These are phyloP conservation scores for Amauroascus niger DNA, from an alignment of 2,329 filamentous ascomycete species.

Conservation along the genomic window DNA sequence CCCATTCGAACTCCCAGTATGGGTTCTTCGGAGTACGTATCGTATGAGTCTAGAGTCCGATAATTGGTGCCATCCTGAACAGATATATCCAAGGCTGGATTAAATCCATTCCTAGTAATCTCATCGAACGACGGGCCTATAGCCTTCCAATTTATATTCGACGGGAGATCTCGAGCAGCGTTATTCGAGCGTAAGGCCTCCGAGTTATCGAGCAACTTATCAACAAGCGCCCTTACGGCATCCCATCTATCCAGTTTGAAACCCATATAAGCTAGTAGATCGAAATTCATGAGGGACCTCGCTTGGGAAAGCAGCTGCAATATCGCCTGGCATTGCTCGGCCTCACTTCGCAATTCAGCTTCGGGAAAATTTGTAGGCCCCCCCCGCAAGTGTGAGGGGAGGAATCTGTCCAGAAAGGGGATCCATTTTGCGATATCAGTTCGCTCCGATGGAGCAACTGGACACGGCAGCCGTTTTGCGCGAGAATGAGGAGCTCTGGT, in stretches of 20 bases:
- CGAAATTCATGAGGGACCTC: slow-evolving; percentile 22
- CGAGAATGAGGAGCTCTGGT: slow-evolving; percentile 4
- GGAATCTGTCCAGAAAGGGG: slow-evolving; percentile 26
- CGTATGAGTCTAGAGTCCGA: slow-evolving; percentile 9
- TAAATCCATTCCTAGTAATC: slow-evolving; percentile 19
- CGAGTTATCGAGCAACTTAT: slow-evolving; percentile 32
- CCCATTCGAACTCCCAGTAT: slow-evolving; percentile 13
- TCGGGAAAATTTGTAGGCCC: neutral
- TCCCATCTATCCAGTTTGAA: slow-evolving; percentile 34
- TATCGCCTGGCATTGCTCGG: slow-evolving; percentile 24
- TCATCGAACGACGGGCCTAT: slow-evolving; percentile 24
- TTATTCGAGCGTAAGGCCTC: slow-evolving; percentile 21
- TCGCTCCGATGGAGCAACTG: slow-evolving; percentile 18
- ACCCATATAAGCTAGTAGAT: slow-evolving; percentile 35
- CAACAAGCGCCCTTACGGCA: slow-evolving; percentile 32
- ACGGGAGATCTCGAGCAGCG: slow-evolving; percentile 19
- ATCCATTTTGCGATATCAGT: slow-evolving; percentile 29
- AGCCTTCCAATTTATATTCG: slow-evolving; percentile 25
- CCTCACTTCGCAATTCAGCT: slow-evolving; percentile 16
- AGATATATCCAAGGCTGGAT: neutral
- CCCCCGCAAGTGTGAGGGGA: slow-evolving; percentile 20
- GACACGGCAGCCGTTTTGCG: slow-evolving; percentile 14
- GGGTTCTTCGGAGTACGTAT: slow-evolving; percentile 16
- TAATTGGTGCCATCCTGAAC: neutral
- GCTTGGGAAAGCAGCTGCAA: slow-evolving; percentile 27